These are phyloP conservation scores for Botrytis tulipae DNA, from an alignment of 2,329 filamentous ascomycete genomes.

Conservation along the genomic window DNA sequence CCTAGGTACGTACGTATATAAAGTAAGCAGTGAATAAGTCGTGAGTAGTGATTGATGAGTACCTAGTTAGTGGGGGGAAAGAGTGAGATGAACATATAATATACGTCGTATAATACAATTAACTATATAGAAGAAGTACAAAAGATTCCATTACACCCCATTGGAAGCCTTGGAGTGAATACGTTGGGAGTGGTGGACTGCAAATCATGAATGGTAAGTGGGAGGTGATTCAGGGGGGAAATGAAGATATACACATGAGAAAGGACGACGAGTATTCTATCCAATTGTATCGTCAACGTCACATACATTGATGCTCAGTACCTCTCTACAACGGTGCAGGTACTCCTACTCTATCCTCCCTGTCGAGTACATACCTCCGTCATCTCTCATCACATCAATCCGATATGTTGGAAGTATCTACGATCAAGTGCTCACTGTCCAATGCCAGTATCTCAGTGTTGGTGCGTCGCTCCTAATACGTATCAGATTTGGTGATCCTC, in stretches of 20 bases:
- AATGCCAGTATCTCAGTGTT: background rate
- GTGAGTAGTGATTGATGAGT: too few species aligned
- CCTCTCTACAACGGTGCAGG: background rate
- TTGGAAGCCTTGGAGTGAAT: background rate
- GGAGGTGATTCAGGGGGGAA: background rate
- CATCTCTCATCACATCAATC: background rate
- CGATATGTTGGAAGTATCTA: background rate
- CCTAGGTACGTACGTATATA: too few species aligned
- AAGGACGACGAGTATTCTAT: background rate
- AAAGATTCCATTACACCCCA: background rate
- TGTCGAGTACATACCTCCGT: background rate
- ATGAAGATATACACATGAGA: background rate
- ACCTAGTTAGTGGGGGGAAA: too few species aligned
- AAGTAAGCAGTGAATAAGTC: too few species aligned
- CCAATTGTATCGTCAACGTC: background rate
- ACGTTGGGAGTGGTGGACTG: background rate
- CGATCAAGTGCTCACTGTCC: background rate
- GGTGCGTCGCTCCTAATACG: background rate
- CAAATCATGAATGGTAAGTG: background rate
- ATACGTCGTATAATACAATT: too few species aligned
- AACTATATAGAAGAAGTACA: too few species aligned
- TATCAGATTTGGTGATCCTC: slow-evolving; percentile 1
- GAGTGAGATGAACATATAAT: too few species aligned
- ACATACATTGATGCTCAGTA: background rate
- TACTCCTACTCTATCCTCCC: background rate